Evolutionary conservation across 2,329 filamentous ascomycete genomes (phyloP).

Genomic region (Orbilia blumenaviensis): DNA sequence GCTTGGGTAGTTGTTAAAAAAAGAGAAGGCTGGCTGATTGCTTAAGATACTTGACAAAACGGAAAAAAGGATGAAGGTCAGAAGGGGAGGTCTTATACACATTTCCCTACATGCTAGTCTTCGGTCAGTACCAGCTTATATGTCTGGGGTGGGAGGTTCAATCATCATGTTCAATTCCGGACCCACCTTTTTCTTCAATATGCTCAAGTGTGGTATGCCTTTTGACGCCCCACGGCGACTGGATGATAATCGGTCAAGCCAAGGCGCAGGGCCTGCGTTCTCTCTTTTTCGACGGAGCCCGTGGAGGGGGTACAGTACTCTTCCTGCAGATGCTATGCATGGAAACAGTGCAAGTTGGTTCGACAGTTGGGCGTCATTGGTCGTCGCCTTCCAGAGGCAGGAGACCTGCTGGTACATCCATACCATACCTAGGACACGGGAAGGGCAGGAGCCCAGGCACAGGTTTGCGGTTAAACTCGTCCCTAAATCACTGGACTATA

Average conservation of each 20-base stretch:
- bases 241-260: not conserved
- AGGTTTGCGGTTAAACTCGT: too few species aligned
- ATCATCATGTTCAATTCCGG: not conserved
- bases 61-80: not conserved
- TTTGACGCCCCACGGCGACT: constrained; percentile 19
- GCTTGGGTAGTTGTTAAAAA: not conserved
- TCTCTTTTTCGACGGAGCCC: not conserved
- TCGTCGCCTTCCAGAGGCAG: not conserved
- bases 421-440: not conserved
- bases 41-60: not conserved
- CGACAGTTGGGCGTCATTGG: not conserved
- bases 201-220: not conserved
- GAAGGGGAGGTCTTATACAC: constrained; percentile 32
- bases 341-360: constrained; percentile 1
- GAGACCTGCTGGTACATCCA: too few species aligned
- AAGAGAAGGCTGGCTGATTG: constrained; percentile 14
- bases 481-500: constrained; percentile 2
- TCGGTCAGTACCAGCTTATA: not conserved
- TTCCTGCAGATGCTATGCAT: constrained; percentile 35
- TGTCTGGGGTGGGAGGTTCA: constrained; percentile 20
- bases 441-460: constrained; percentile 6
- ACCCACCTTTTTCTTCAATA: constrained; percentile 7
- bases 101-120: not conserved
- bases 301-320: too few species aligned
- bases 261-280: constrained; percentile 24